Percentiles rank a stretch among this genome's conserved stretches.
phyloP scores from a whole-genome alignment of 441 rosid species.

The Croton setiger region DNA sequence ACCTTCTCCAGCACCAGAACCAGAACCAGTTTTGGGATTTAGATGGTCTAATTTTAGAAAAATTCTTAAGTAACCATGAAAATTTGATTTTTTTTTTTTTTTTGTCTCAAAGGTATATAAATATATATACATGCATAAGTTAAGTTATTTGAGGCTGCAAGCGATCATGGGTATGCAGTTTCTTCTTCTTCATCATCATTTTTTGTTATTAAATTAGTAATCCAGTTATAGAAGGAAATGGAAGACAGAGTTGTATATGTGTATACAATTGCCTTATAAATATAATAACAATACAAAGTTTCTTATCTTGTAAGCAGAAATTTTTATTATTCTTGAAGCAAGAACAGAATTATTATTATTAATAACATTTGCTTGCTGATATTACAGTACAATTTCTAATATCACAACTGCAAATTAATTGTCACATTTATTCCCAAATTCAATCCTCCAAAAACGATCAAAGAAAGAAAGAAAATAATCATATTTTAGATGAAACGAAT shows the following conservation, averaged over 20 bases:
- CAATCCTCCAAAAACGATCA: background rate
- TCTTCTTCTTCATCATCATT: background rate
- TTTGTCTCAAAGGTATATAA: conserved; percentile 1
- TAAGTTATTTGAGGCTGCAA: background rate
- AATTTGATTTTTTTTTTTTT: background rate
- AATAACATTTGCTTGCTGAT: background rate
- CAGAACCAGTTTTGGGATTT: conserved; percentile 17
- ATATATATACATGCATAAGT: background rate
- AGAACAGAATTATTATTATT: background rate
- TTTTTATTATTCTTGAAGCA: background rate
- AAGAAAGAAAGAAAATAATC: background rate
- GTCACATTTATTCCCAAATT: too few relatives aligned
- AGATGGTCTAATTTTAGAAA: conserved; percentile 12
- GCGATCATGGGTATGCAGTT: background rate
- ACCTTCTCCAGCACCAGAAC: conserved; percentile 22
- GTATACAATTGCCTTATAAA: background rate
- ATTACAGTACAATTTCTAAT: background rate
- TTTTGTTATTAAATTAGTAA: background rate
- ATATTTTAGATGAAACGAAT: background rate
- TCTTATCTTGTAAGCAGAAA: background rate
- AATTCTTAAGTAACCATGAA: conserved; percentile 17
- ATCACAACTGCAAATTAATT: too few relatives aligned
- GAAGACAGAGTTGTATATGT: background rate
- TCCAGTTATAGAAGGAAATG: background rate
- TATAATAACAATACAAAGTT: conserved; percentile 2